Base-by-base conservation (phyloP, 1,284 basidiomycete species). In the Heterobasidion irregulare region DNA sequence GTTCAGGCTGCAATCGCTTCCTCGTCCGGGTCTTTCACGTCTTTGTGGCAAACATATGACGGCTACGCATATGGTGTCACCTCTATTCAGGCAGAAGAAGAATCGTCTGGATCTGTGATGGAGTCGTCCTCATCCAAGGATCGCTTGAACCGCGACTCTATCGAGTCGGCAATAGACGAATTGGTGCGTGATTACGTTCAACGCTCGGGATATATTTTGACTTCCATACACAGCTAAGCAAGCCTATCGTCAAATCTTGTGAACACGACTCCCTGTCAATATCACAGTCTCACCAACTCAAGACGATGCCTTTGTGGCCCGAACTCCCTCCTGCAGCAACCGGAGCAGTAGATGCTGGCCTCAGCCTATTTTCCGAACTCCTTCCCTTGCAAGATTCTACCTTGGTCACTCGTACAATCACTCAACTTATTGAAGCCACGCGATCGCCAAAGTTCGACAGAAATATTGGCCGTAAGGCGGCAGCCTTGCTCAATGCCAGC, bases 51-150 rank as follows among this genome's bases (percentile, higher is more conserved):
- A 57, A 82, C 83, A 55, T 75, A 80, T 0, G 96, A 98, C 66
- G 92, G 93, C 0, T 96, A 94, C 68, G 94, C 89, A 0, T 96
- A 92, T 70, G 97, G 96, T 2, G 83, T 98, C 9, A 94, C 93
- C 1, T 91, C 83, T 53, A 72, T 89, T 26, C 78, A 83, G 45
- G 67, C 82, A 8, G 78, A 82, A 53, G 70, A 75, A 53, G 69
- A 67, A 5, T 52, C 61, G 57, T 69, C 58, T 58, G 69, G 63
- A 26, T 54, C 55, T 13, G 53, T 56, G 6, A 72, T 70, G 47
- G 66, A 71, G 50, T 60, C 66, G 51, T 69, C 63, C 41, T 62
- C 65, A 10, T 72, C 67, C 38, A 77, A 77, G 46, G 82, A 89
- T 59, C 77, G 79, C 62, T 69, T 90, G 60, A 92, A 94, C 64